These are phyloP conservation scores for Linnemannia exigua DNA, from an alignment of 192 early-diverging fungal genomes.

Conservation along the genomic window DNA sequence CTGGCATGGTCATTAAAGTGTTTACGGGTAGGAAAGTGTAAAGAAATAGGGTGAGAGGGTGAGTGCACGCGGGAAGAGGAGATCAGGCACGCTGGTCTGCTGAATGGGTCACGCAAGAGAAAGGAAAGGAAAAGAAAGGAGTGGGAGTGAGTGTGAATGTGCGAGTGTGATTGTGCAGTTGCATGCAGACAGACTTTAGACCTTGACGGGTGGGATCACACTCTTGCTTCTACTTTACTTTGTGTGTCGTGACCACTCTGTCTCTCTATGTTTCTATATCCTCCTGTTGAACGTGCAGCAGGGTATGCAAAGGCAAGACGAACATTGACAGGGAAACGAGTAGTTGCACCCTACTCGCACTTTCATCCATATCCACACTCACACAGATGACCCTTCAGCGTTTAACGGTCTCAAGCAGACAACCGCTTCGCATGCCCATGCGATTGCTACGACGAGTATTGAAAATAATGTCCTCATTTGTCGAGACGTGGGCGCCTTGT, in stretches of 20 bases:
- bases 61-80: conserved; percentile 1
- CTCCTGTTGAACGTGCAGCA: not conserved
- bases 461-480: too few species aligned
- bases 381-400: too few species aligned
- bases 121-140: not conserved
- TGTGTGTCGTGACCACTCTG: not conserved
- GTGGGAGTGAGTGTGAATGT: not conserved
- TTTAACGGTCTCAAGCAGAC: too few species aligned
- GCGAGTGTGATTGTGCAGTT: not conserved
- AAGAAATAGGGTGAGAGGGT: not conserved
- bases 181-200: not conserved
- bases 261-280: too few species aligned
- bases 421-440: too few species aligned
- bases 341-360: not conserved
- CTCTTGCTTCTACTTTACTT: too few species aligned
- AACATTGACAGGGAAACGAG: not conserved
- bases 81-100: conserved; percentile 2
- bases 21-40: not conserved
- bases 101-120: conserved; percentile 27
- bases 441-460: too few species aligned
- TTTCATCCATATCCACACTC: too few species aligned
- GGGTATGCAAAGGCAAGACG: not conserved
- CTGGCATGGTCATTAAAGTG: conserved; percentile 11
- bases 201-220: not conserved
- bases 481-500: too few species aligned